A percentile compares a stretch with the other conserved stretches of the same genome.
phyloP scores from a whole-genome alignment of 192 early-diverging fungal genomes.

The Coemansia sp. region DNA sequence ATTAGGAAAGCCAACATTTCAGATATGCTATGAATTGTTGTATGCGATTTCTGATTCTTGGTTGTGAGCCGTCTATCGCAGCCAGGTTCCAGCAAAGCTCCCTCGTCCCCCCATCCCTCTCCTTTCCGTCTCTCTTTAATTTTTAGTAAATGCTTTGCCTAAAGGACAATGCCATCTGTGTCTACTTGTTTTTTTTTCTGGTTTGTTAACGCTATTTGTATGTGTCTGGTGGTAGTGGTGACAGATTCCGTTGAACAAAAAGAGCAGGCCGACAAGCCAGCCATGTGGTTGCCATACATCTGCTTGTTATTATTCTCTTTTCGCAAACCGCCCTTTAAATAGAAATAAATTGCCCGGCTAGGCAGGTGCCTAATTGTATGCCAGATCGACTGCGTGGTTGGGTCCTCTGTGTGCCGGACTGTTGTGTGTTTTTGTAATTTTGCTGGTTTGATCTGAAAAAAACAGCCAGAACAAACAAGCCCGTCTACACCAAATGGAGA shows the following conservation, averaged over 20 bases:
- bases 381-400: constrained; percentile 3
- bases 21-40: not conserved
- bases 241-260: not conserved
- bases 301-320: not conserved
- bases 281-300: constrained; percentile 11
- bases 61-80: not conserved
- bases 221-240: not conserved
- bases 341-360: not conserved
- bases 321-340: not conserved
- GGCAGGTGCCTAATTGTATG: constrained; percentile 1
- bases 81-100: not conserved
- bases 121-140: not conserved
- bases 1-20: not conserved
- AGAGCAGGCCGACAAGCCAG: not conserved
- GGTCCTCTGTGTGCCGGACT: not conserved
- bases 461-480: not conserved
- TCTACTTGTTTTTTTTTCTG: not conserved
- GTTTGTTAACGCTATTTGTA: not conserved
- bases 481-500: too few species aligned
- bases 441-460: not conserved
- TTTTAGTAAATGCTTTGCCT: not conserved
- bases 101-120: constrained; percentile 5
- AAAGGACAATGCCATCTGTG: not conserved
- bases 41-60: not conserved
- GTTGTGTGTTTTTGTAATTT: not conserved